Base-by-base conservation (phyloP, 805 yeast genomes). In the Cyberlindnera xylosilytica region DNA sequence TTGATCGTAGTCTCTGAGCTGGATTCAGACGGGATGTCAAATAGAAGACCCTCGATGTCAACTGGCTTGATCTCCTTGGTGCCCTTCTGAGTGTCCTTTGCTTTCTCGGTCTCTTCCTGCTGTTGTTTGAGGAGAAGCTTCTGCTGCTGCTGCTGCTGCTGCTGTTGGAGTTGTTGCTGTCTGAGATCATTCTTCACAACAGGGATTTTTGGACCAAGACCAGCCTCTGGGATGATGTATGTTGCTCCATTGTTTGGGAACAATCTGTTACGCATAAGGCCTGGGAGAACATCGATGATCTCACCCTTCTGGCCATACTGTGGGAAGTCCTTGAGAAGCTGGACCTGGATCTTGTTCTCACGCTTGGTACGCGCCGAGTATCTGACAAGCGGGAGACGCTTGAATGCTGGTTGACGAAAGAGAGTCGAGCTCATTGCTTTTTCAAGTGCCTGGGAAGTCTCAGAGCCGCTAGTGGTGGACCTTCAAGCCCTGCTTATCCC, bases 241-340 rank as follows among this genome's bases (percentile, higher is more conserved):
- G 78, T 74, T 3, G 96, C 97, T 34, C 87, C 85, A 54, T 86
- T 81, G 46, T 69, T 55, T 33, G 78, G 76, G 54, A 87, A 87
- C 43, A 89, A 72, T 53, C 67, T 76, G 64, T 86, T 87, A 58
- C 91, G 78, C 96, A 89, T 89, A 48, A 77, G 70, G 18, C 88
- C 85, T 23, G 96, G 89, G 48, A 78, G 73, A 16, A 89, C 96
- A 27, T 74, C 68, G 22, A 83, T 72, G 34, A 89, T 72, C 65
- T 89, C 83, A 27, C 97, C 97, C 46, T 66, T 68, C 18, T 66
- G 66, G 17, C 95, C 95, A 42, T 82, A 63, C 12, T 73, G 73
- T 23, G 79, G 76, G 57, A 78, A 73, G 55, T 86, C 86, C 54
- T 70, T 74, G 46, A 87, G 69, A n/a, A 88, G 68, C 66, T 89